Evolutionary conservation across 2,329 filamentous ascomycete genomes (phyloP).

Genomic region (Cladosporium sp.): DNA sequence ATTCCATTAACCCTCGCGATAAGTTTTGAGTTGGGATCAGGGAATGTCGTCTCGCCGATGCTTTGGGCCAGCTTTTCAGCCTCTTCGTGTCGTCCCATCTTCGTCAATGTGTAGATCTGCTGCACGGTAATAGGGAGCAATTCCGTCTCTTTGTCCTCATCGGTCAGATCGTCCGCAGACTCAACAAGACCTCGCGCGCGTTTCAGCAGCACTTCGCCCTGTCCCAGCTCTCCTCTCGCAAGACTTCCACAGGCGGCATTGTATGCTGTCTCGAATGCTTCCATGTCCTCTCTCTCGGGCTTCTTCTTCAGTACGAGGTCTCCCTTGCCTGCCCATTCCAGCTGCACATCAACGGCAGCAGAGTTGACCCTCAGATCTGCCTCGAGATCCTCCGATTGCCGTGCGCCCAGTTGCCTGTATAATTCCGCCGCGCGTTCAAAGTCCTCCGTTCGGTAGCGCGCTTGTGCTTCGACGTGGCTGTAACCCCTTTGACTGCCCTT

Average conservation of each 20-base stretch:
- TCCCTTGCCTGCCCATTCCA: slow-evolving; percentile 62
- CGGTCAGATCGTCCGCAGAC: slow-evolving; percentile 65
- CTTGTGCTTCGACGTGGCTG: slow-evolving; percentile 59
- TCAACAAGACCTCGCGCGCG: slow-evolving; percentile 69
- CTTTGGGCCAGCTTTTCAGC: slow-evolving; percentile 59
- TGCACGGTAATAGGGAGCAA: slow-evolving; percentile 72
- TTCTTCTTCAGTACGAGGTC: slow-evolving; percentile 52
- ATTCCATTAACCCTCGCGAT: slow-evolving; percentile 65
- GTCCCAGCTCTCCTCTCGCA: slow-evolving; percentile 61
- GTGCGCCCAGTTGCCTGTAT: slow-evolving; percentile 56
- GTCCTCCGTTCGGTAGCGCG: slow-evolving; percentile 69
- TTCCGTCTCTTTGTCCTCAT: slow-evolving; percentile 71
- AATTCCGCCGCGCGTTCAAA: slow-evolving; percentile 63
- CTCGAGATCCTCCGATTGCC: slow-evolving; percentile 55
- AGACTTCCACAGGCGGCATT: slow-evolving; percentile 73
- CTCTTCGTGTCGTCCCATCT: slow-evolving; percentile 62
- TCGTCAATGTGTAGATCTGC: slow-evolving; percentile 67
- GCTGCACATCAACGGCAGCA: slow-evolving; percentile 67
- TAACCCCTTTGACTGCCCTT: slow-evolving; percentile 45
- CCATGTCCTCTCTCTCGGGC: slow-evolving; percentile 57
- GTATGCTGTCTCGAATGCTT: slow-evolving; percentile 77
- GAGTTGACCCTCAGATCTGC: slow-evolving; percentile 74
- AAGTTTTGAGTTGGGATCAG: slow-evolving; percentile 62
- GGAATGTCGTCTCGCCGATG: slow-evolving; percentile 60
- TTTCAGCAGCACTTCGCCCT: slow-evolving; percentile 64